Base-by-base conservation (phyloP, 768 basidiomycete genomes). In the Suillus subluteus region DNA sequence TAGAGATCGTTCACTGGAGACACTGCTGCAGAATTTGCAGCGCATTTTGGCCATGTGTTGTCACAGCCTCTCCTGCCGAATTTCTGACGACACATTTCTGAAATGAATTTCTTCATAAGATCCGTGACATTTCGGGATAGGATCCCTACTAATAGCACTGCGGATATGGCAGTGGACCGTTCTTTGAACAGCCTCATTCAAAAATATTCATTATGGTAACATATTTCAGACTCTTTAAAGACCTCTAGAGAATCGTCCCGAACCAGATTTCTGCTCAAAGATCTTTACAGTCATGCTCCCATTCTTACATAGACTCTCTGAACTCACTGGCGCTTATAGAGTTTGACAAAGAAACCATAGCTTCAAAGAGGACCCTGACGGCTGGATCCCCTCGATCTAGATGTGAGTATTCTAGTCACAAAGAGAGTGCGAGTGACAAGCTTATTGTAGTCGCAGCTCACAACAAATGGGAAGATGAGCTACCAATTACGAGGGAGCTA, bases 301-400 rank as follows among this genome's bases (percentile, higher is more conserved):
- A 58, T 58, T 35, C 11, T 37, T 15, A n/a, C 13, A 15, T 26
- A 6, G 26, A 52, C 15, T 26, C 23, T 26, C 23, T 26, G 50
- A 26, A 52, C 23, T 52, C 50, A 52, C 50, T 52, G 26, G 50
- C 12, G 50, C 50, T 26, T 26, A 52, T 26, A 26, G 50, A 52
- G 23, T 52, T 26, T 23, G 26, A 52, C 23, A 52, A 26, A 52
- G 23, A 50, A 23, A 52, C 50, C 26, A 15, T 26, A 15, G 5
- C 50, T 52, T 15, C 50, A 52, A 6, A 35, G 50, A 52, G 50
- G 50, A 52, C 50, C 26, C 50, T 52, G 50, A 26, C 26, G 23
- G 48, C 48, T 50, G 50, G 50, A 12, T 56, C 37, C 56, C 56
- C 21, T 21, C 37, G 56, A 58, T 58, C 56, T 58, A n/a, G n/a